Percentiles rank a stretch among this genome's conserved stretches.
These are phyloP conservation scores for Ceratocystis alfenasii DNA, from an alignment of 2,329 filamentous ascomycete species.

Conservation along the genomic window DNA sequence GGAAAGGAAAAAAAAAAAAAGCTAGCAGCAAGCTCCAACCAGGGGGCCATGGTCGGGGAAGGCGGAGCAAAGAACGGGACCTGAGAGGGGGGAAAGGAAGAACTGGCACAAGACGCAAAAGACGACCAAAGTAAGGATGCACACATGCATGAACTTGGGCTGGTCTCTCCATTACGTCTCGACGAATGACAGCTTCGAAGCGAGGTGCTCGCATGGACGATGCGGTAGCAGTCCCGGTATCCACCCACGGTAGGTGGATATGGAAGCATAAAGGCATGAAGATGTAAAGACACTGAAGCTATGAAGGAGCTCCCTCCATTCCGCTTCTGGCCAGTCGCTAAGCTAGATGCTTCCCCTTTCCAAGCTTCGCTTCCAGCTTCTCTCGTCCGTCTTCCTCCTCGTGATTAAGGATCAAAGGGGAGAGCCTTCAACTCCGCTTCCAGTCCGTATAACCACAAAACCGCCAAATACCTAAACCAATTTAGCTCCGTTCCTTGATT, in stretches of 20 bases:
- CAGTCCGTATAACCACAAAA: not conserved
- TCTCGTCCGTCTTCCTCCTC: not conserved
- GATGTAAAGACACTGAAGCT: too few species aligned
- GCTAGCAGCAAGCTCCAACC: not conserved
- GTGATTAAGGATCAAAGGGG: not conserved
- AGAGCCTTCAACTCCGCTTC: not conserved
- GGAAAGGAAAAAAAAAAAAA: not conserved
- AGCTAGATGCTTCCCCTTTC: not conserved
- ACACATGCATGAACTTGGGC: not conserved
- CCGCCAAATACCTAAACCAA: not conserved
- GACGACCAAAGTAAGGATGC: not conserved
- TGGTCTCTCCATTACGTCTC: not conserved
- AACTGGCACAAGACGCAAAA: not conserved
- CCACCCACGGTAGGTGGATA: too few species aligned
- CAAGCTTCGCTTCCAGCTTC: not conserved
- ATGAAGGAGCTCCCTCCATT: too few species aligned
- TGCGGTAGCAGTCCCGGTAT: too few species aligned
- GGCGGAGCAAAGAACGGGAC: not conserved
- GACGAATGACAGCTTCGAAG: conserved; percentile 2
- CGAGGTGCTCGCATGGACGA: too few species aligned
- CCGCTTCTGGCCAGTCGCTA: too few species aligned
- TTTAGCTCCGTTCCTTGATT: not conserved
- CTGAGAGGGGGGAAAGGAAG: conserved; percentile 9
- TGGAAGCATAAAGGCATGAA: too few species aligned
- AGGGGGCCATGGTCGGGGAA: not conserved